Evolutionary conservation across 352 stramenopile species (phyloP).

Genomic region (Phytophthora sp.): DNA sequence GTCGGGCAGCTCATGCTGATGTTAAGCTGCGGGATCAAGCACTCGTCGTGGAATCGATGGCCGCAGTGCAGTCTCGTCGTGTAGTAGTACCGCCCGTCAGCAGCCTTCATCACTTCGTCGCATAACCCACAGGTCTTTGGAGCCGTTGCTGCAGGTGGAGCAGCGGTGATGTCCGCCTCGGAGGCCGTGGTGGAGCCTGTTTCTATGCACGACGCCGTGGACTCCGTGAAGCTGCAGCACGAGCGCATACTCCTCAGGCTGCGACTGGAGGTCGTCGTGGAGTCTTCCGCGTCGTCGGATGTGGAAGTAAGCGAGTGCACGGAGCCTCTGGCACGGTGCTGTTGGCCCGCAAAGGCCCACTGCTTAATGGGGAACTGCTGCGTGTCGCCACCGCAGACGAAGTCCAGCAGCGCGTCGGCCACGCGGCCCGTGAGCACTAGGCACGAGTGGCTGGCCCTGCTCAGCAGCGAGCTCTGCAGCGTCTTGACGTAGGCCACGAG

Average conservation of each 20-base stretch:
- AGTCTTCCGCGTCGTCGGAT: slow-evolving; percentile 25
- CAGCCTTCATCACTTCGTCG: slow-evolving; percentile 7
- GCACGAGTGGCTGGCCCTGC: slow-evolving; percentile 35
- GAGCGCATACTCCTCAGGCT: slow-evolving; percentile 5
- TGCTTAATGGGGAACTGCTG: slow-evolving; percentile 32
- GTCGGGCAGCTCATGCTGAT: slow-evolving; percentile 42
- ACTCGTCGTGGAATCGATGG: slow-evolving; percentile 62
- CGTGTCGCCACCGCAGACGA: slow-evolving; percentile 23
- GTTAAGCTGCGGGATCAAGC: slow-evolving; percentile 51
- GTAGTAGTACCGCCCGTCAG: slow-evolving; percentile 19
- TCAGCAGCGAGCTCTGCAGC: slow-evolving; percentile 34
- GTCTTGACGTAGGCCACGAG: slow-evolving; percentile 40
- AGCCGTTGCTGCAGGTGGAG: neutral
- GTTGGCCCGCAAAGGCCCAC: slow-evolving; percentile 30
- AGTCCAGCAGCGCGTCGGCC: slow-evolving; percentile 26
- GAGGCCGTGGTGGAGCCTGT: neutral
- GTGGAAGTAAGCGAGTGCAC: slow-evolving; percentile 25
- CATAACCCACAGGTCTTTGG: slow-evolving; percentile 24
- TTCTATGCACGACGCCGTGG: slow-evolving; percentile 6
- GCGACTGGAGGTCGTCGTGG: neutral
- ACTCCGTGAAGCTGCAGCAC: slow-evolving; percentile 8
- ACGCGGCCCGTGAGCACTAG: slow-evolving; percentile 20
- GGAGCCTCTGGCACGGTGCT: slow-evolving; percentile 15
- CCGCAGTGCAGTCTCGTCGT: slow-evolving; percentile 39
- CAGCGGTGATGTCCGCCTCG: neutral